Evolutionary conservation across 352 stramenopile genomes (phyloP).

Genomic region (Phytophthora citrophthora): DNA sequence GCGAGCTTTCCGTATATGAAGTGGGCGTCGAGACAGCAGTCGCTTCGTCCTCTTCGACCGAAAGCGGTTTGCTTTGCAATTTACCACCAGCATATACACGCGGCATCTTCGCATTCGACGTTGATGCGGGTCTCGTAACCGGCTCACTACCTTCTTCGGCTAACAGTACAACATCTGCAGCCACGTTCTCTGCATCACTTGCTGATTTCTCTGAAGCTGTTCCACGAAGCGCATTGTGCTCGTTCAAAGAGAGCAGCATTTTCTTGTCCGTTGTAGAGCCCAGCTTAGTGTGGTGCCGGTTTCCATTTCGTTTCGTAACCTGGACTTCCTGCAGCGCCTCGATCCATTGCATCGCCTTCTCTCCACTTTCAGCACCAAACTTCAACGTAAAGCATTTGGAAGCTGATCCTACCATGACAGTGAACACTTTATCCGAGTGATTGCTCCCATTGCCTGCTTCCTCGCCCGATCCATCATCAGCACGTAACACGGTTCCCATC

Average conservation of each 20-base stretch:
- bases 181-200: slow-evolving; percentile 6
- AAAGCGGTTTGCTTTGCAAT: slow-evolving; percentile 26
- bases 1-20: slow-evolving; percentile 24
- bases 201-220: slow-evolving; percentile 9
- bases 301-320: slow-evolving; percentile 36
- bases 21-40: slow-evolving; percentile 35
- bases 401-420: slow-evolving; percentile 46
- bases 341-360: slow-evolving; percentile 58
- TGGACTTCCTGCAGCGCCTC: slow-evolving; percentile 67
- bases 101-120: slow-evolving; percentile 38
- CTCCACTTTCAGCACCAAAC: slow-evolving; percentile 47
- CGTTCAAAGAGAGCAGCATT: slow-evolving; percentile 35
- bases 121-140: slow-evolving; percentile 23
- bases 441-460: slow-evolving; percentile 36
- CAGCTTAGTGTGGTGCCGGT: slow-evolving; percentile 7
- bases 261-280: slow-evolving; percentile 28
- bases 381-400: slow-evolving; percentile 57
- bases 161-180: slow-evolving; percentile 1
- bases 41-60: slow-evolving; percentile 35
- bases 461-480: slow-evolving; percentile 42
- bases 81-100: slow-evolving; percentile 35
- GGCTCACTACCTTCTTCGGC: slow-evolving; percentile 2
- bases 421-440: slow-evolving; percentile 50
- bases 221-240: slow-evolving; percentile 33
- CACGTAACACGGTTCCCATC: slow-evolving; percentile 63